phyloP scores from a whole-genome alignment of 805 yeast species.

The Cyberlindnera suaveolens region DNA sequence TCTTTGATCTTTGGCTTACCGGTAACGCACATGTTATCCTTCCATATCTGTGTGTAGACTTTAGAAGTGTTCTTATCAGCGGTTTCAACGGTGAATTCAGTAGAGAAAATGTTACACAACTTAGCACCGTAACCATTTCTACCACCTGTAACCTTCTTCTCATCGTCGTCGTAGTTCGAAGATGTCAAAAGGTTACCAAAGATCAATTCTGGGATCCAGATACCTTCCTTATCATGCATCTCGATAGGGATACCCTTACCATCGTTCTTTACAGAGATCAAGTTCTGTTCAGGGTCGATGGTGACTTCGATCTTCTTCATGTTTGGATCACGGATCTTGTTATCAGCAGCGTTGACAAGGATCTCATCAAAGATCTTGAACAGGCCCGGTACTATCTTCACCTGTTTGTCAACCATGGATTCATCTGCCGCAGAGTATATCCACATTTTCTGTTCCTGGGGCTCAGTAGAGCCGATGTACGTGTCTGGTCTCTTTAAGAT shows the following conservation, averaged over 20 bases:
- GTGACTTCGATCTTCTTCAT: constrained; percentile 86
- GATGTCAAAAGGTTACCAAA: constrained; percentile 94
- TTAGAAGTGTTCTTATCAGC: constrained; percentile 64
- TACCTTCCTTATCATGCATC: constrained; percentile 84
- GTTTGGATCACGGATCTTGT: constrained; percentile 87
- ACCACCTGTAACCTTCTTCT: constrained; percentile 96
- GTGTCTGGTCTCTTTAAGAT: constrained; percentile 97
- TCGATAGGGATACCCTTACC: constrained; percentile 96
- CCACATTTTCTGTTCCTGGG: constrained; percentile 79
- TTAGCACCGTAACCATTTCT: constrained; percentile 98
- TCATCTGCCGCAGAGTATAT: constrained; percentile 61
- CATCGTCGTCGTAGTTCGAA: constrained; percentile 91
- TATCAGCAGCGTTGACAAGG: constrained; percentile 96
- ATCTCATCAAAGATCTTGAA: constrained; percentile 97
- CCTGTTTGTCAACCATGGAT: constrained; percentile 52
- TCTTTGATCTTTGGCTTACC: constrained; percentile 64
- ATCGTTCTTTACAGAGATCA: constrained; percentile 80
- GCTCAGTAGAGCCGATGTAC: constrained; percentile 91
- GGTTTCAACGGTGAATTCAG: constrained; percentile 81
- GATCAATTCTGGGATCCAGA: constrained; percentile 92
- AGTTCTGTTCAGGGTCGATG: constrained; percentile 68
- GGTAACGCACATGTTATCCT: constrained; percentile 73
- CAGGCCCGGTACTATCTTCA: constrained; percentile 88
- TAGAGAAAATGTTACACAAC: constrained; percentile 91
- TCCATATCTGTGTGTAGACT: constrained; percentile 80